Evolutionary conservation across 129 eudicot genomes (phyloP).

Genomic region (Calendula officinalis): DNA sequence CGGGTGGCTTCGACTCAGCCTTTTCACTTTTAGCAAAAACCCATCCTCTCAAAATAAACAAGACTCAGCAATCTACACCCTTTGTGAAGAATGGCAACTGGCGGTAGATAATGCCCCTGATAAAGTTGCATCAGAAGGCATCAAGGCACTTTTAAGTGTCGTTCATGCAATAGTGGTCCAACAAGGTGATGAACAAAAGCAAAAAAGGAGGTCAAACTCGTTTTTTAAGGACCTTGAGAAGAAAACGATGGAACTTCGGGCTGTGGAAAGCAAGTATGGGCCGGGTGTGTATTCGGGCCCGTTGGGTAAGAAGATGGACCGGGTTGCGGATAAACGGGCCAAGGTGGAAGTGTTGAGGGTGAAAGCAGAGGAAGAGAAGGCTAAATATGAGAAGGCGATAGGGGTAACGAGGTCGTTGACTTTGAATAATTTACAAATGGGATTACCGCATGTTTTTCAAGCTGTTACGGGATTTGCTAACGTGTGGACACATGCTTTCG

Average conservation of each 20-base stretch:
- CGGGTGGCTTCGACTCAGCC: slow-evolving; percentile 98
- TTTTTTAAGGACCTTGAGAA: slow-evolving; percentile 70
- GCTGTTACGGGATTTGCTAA: slow-evolving; percentile 91
- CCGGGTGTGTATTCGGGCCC: slow-evolving; percentile 34
- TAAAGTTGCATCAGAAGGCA: slow-evolving; percentile 93
- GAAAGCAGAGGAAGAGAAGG: slow-evolving; percentile 87
- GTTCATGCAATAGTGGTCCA: slow-evolving; percentile 84
- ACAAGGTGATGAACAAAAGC: slow-evolving; percentile 79
- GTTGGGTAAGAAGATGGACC: slow-evolving; percentile 41
- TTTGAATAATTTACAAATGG: slow-evolving; percentile 76
- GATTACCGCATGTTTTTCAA: slow-evolving; percentile 91
- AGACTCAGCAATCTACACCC: slow-evolving; percentile 76
- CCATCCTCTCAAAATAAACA: slow-evolving; percentile 44
- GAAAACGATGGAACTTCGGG: slow-evolving; percentile 58
- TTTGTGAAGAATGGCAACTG: slow-evolving; percentile 94
- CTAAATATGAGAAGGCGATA: slow-evolving; percentile 63
- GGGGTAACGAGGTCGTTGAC: slow-evolving; percentile 74
- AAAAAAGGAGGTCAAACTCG: slow-evolving; percentile 69
- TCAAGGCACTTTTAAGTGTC: slow-evolving; percentile 60
- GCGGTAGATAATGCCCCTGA: slow-evolving; percentile 82
- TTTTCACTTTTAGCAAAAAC: slow-evolving; percentile 68
- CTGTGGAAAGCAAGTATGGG: slow-evolving; percentile 68
- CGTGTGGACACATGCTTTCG: slow-evolving; percentile 80
- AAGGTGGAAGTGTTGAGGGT: slow-evolving; percentile 65
- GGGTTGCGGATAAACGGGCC: slow-evolving; percentile 64